Conservation (phyloP, 176 grass and related monocot species). For the Alloteropsis semialata region DNA sequence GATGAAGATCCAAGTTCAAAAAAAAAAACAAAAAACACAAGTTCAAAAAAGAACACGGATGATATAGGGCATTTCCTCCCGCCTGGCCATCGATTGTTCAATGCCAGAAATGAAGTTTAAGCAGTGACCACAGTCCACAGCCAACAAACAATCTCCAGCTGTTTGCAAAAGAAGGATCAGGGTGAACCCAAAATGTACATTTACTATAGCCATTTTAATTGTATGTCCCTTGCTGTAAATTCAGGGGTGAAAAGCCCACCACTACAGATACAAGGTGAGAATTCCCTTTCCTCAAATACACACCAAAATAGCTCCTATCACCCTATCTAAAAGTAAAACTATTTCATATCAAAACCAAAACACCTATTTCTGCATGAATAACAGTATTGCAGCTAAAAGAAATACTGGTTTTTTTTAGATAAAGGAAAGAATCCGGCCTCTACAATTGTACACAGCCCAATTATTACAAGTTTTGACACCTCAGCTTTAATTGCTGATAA, state of each 20-base stretch:
- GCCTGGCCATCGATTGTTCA: not conserved
- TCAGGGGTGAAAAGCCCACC: not conserved
- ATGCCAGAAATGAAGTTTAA: not conserved
- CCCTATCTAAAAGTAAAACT: constrained; percentile 31
- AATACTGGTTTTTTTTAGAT: too few species aligned
- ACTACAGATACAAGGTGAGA: constrained; percentile 3
- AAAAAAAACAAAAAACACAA: too few species aligned
- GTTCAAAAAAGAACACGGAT: too few species aligned
- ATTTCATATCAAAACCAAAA: constrained; percentile 2
- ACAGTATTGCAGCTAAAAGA: constrained; percentile 41
- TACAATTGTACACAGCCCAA: too few species aligned
- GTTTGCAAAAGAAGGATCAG: not conserved
- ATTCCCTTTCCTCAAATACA: not conserved
- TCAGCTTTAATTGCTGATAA: too few species aligned
- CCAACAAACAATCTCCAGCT: not conserved
- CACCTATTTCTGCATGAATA: not conserved
- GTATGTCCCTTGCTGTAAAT: constrained; percentile 22
- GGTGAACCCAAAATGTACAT: not conserved
- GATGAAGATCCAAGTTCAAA: too few species aligned
- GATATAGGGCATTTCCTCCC: not conserved
- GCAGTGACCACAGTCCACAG: not conserved
- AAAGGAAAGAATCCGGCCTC: too few species aligned
- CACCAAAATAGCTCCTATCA: constrained; percentile 12
- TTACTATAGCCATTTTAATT: constrained; percentile 9
- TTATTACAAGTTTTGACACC: too few species aligned